Evolutionary conservation across 257 asterid species (phyloP).

Genomic region (Solanum sparsipilum): DNA sequence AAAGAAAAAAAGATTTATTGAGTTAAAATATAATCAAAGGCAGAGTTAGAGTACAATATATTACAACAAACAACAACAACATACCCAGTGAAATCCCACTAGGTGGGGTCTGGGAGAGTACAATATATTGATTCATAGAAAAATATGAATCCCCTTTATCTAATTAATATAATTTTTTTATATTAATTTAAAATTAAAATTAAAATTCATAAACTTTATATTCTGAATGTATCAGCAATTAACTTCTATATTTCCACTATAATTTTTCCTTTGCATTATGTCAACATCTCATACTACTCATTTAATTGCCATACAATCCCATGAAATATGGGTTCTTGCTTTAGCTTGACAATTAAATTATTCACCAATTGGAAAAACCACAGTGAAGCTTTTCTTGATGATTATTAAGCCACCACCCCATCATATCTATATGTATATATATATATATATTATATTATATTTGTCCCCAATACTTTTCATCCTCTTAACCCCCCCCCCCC

Average conservation of each 20-base stretch:
- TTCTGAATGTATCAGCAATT: neutral
- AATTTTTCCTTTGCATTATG: neutral
- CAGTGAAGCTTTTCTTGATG: neutral
- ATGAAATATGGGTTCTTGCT: neutral
- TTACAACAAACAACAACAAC: neutral
- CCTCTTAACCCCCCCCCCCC: neutral
- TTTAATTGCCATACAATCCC: neutral
- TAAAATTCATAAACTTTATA: neutral
- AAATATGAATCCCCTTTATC: too few species aligned
- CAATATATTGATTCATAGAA: neutral
- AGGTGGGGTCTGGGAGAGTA: neutral
- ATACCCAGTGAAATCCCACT: too few species aligned
- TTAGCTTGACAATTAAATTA: neutral
- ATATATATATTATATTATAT: neutral
- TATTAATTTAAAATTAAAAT: neutral
- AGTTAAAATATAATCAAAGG: neutral
- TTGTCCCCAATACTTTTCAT: neutral
- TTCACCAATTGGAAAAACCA: neutral
- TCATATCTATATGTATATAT: neutral
- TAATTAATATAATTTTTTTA: too few species aligned
- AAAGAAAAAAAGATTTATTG: neutral
- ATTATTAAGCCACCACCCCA: conserved; percentile 17
- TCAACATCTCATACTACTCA: neutral
- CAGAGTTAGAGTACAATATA: neutral
- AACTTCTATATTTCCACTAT: neutral